Evolutionary conservation across 768 basidiomycete genomes (phyloP).

Genomic region (Boletus huronensis): DNA sequence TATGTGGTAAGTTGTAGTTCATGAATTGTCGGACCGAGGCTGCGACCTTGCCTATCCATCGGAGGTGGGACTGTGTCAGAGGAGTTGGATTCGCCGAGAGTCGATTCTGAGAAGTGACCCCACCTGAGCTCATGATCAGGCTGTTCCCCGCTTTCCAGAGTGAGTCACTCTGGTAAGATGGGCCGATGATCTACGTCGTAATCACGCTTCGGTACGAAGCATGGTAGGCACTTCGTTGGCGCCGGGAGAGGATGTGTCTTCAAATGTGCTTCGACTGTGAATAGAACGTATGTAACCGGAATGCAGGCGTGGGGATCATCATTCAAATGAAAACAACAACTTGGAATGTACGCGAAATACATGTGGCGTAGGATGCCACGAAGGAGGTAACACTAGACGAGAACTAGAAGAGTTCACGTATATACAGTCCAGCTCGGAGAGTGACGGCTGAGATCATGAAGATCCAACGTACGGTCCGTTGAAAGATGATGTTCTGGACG

Average conservation of each 20-base stretch:
- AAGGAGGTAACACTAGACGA: constrained; percentile 20
- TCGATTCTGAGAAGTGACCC: too few relatives aligned
- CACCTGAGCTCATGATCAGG: background rate
- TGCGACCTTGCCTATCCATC: background rate
- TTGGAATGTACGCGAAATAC: constrained; percentile 14
- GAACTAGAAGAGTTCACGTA: constrained; percentile 12
- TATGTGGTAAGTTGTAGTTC: background rate
- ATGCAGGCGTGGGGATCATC: background rate
- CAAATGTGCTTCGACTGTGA: too few relatives aligned
- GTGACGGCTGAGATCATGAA: background rate
- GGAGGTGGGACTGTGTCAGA: too few relatives aligned
- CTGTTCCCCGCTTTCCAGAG: background rate
- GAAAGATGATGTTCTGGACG: background rate
- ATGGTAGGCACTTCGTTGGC: too few relatives aligned
- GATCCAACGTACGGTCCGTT: constrained; percentile 6
- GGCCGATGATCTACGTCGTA: background rate
- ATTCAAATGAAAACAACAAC: constrained; percentile 4
- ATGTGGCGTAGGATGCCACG: constrained; percentile 14
- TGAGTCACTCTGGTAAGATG: background rate
- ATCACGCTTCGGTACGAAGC: background rate
- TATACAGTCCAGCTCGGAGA: constrained; percentile 11
- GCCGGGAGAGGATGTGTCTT: too few relatives aligned
- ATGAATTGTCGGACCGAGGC: background rate
- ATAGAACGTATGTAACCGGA: background rate
- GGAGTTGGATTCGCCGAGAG: too few relatives aligned